Conservation (phyloP, 1,139 yeast species). For the Suhomyces chickasaworum region DNA sequence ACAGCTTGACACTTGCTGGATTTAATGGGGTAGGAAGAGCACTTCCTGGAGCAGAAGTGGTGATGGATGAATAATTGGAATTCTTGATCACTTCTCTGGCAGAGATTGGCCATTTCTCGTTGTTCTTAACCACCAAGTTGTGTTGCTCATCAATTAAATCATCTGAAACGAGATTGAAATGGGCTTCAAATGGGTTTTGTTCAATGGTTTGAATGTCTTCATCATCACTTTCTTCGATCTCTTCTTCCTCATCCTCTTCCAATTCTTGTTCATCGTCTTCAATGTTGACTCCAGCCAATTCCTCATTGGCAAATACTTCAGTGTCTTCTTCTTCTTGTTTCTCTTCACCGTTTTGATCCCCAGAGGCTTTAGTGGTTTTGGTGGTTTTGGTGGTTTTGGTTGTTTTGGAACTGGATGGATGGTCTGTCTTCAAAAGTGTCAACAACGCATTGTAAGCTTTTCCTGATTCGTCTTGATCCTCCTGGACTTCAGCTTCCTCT, state of each 20-base stretch:
- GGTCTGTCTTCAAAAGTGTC: slow-evolving; percentile 65
- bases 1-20: slow-evolving; percentile 3
- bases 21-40: slow-evolving; percentile 14
- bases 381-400: slow-evolving; percentile 16
- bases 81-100: slow-evolving; percentile 19
- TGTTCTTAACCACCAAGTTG: slow-evolving; percentile 19
- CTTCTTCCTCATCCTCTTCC: slow-evolving; percentile 30
- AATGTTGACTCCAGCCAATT: slow-evolving; percentile 22
- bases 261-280: slow-evolving; percentile 35
- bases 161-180: slow-evolving; percentile 60
- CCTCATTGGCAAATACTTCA: slow-evolving; percentile 37
- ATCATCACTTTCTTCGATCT: slow-evolving; percentile 28
- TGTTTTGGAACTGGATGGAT: slow-evolving; percentile 24
- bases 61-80: slow-evolving; percentile 27
- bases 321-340: too few relatives aligned
- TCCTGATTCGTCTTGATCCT: slow-evolving; percentile 31
- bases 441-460: slow-evolving; percentile 76
- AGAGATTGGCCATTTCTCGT: slow-evolving; percentile 31
- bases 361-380: not conserved
- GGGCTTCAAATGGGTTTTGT: slow-evolving; percentile 73
- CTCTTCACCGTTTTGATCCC: not conserved
- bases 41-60: slow-evolving; percentile 36
- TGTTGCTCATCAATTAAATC: slow-evolving; percentile 42
- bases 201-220: slow-evolving; percentile 27
- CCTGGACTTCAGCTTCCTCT: slow-evolving; percentile 14